Conservation (phyloP, 2,329 filamentous ascomycete species). For the Penicillium sp. region DNA sequence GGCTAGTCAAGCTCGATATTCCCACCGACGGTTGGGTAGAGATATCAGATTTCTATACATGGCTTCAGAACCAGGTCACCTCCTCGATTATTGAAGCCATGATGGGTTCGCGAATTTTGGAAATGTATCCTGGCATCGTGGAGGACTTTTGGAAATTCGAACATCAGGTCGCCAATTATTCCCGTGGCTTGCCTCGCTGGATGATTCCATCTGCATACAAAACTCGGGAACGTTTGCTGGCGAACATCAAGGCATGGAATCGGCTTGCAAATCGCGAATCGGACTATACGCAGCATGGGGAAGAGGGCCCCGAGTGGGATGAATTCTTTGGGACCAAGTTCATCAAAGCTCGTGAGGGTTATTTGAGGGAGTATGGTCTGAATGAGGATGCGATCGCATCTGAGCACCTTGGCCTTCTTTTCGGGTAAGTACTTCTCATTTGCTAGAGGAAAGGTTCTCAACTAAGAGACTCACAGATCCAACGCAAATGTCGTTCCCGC, state of each 20-base stretch:
- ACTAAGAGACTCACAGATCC: not conserved
- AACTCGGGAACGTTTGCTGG: not conserved
- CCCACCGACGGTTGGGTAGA: not conserved
- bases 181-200: not conserved
- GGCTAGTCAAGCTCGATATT: not conserved
- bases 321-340: not conserved
- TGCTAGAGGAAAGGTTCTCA: not conserved
- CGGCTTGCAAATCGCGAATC: not conserved
- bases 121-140: not conserved
- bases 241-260: not conserved
- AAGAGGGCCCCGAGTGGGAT: not conserved
- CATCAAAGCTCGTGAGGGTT: not conserved
- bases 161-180: not conserved
- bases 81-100: not conserved
- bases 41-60: not conserved
- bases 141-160: not conserved
- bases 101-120: not conserved
- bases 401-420: not conserved
- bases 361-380: not conserved
- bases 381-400: not conserved
- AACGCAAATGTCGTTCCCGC: not conserved
- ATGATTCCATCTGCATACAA: not conserved
- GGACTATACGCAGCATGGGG: not conserved
- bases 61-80: not conserved
- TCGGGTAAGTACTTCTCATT: not conserved